Evolutionary conservation across 306 rosid genomes (phyloP), one percentile per base, ranked within the genome.

Genomic region (Trifolium fragiferum): DNA sequence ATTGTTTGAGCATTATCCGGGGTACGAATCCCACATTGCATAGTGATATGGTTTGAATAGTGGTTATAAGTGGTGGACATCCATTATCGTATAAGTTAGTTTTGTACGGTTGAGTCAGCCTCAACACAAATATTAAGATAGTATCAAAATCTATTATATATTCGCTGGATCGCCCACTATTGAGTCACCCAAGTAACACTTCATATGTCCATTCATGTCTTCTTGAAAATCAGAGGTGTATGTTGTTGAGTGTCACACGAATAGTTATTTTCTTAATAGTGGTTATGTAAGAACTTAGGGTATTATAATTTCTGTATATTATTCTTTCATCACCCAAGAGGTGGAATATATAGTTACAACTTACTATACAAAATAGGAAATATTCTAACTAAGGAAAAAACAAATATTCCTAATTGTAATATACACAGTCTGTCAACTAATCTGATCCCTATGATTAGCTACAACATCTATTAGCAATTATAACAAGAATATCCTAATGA

Each of bases 1-100:
- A 66, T n/a, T 19, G 60, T 57, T 35, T 53, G 43, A 50, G 23
- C 33, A 61, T 74, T 65, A 11, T 21, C 18, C 46, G 20, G 59
- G 3, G 59, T 53, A 53, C 11, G 13, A 53, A 53, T 19, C 59
- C 25, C 59, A 53, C 59, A 19, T 53, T 18, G 27, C 27, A 53
- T 8, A 19, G 15, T 20, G 3, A 20, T 54, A 21, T 54, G 30
- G 30, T 54, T 20, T 54, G 60, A 54, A 19, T 54, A 54, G 25
- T 19, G 13, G 60, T 19, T 10, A 54, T 54, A 54, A 54, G 2
- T 10, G 60, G 30, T 8, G 15, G 30, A 1, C 60, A 54, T 20
- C 60, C 60, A 5, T 54, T 30, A 10, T 30, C 60, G 9, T 20
- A 19, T 54, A 19, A 54, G 60, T 4, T 3, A 18, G 3, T 20